These are phyloP conservation scores for Zymoseptoria passerinii DNA, from an alignment of 2,329 filamentous ascomycete species.

Conservation along the genomic window DNA sequence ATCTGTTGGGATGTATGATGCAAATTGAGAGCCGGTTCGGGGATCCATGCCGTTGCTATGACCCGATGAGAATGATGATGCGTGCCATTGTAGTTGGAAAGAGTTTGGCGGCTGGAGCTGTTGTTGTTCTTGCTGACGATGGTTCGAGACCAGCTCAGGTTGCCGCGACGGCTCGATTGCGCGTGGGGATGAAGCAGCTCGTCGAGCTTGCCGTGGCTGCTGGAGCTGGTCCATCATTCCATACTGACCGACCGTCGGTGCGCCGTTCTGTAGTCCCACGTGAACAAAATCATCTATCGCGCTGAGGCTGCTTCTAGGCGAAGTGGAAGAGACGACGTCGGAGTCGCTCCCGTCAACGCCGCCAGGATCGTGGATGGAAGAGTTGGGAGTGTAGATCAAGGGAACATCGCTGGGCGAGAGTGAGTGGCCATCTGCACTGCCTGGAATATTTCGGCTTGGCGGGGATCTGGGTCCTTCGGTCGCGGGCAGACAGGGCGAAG, in stretches of 20 bases:
- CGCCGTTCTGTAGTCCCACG: conserved; percentile 5
- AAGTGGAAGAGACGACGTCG: conserved; percentile 10
- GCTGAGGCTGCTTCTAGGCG: conserved; percentile 11
- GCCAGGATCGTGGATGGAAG: conserved; percentile 12
- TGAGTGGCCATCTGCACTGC: conserved; percentile 11
- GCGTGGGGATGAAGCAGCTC: conserved; percentile 3
- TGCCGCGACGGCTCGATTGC: background rate
- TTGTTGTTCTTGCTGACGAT: background rate
- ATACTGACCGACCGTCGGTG: background rate
- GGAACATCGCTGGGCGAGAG: conserved; percentile 18
- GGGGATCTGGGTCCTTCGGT: background rate
- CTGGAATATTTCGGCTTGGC: background rate
- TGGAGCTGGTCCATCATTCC: background rate
- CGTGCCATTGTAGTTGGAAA: conserved; percentile 4
- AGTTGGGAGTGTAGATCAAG: conserved; percentile 19
- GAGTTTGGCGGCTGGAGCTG: background rate
- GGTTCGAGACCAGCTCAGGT: background rate
- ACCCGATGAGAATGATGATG: conserved; percentile 6
- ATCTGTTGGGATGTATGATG: conserved; percentile 1
- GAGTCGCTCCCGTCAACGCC: conserved; percentile 10
- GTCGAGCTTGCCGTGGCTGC: background rate
- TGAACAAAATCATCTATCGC: conserved; percentile 17
- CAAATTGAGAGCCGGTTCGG: background rate
- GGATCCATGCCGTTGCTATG: conserved; percentile 7
- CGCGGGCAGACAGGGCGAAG: background rate